phyloP scores from a whole-genome alignment of 768 basidiomycete species.

The Zangia roseola region DNA sequence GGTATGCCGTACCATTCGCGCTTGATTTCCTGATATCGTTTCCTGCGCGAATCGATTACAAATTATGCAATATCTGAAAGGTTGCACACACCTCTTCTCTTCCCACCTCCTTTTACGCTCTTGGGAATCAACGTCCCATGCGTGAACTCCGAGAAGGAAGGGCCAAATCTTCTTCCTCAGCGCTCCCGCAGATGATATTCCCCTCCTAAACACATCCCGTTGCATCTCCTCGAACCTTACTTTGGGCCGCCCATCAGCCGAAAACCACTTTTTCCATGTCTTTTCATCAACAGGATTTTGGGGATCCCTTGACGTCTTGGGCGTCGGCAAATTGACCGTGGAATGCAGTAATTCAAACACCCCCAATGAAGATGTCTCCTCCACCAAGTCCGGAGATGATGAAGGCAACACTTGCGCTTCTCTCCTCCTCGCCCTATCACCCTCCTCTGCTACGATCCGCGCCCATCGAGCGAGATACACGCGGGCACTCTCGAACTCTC shows the following conservation, averaged over 20 bases:
- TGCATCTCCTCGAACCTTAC: constrained; percentile 68
- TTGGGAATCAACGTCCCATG: constrained; percentile 69
- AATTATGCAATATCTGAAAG: not conserved
- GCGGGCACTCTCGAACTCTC: constrained; percentile 94
- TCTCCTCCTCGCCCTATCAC: constrained; percentile 79
- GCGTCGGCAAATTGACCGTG: constrained; percentile 75
- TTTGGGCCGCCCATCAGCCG: constrained; percentile 62
- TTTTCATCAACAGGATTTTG: constrained; percentile 70
- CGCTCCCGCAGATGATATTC: constrained; percentile 51
- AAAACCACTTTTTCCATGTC: constrained; percentile 80
- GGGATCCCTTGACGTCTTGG: constrained; percentile 81
- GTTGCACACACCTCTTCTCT: constrained; percentile 51
- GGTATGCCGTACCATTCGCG: constrained; percentile 80
- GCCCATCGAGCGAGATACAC: constrained; percentile 98
- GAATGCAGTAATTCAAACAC: constrained; percentile 86
- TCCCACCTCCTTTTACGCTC: constrained; percentile 65
- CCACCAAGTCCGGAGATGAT: constrained; percentile 45
- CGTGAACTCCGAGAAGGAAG: constrained; percentile 79
- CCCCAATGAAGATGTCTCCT: constrained; percentile 74
- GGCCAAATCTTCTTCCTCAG: constrained; percentile 85
- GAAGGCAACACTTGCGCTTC: constrained; percentile 73
- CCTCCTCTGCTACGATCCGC: constrained; percentile 95
- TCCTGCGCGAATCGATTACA: constrained; percentile 39
- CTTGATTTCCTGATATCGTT: constrained; percentile 69
- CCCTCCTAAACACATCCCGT: constrained; percentile 76